Percentiles rank a stretch among this genome's conserved stretches.
Evolutionary conservation across 1,139 yeast genomes (phyloP).

Genomic region (Hansenula sp.): DNA sequence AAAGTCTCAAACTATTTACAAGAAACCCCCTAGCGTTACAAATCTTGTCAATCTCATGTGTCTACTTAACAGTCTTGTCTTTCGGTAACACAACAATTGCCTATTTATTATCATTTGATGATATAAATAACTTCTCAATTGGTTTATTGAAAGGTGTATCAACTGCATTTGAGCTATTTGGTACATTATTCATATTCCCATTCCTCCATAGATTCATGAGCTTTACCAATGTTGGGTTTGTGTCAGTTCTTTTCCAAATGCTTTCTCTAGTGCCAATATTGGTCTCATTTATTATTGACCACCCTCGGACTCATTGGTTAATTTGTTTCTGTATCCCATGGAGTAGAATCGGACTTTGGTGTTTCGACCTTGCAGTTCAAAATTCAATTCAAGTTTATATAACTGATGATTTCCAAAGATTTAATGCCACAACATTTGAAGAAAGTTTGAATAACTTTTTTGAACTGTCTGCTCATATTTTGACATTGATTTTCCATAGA

Average conservation of each 20-base stretch:
- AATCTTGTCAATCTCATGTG: conserved; percentile 31
- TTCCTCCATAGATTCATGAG: conserved; percentile 20
- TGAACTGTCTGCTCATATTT: conserved; percentile 24
- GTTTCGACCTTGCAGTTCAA: conserved; percentile 32
- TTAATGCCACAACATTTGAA: conserved; percentile 30
- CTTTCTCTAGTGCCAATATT: conserved; percentile 14
- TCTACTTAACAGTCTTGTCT: conserved; percentile 31
- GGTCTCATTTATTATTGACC: conserved; percentile 8
- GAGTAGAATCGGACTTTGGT: conserved; percentile 36
- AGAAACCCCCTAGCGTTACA: conserved; percentile 47
- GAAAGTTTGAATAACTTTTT: conserved; percentile 31
- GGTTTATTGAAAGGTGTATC: conserved; percentile 27
- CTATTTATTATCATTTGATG: conserved; percentile 24
- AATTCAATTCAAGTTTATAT: conserved; percentile 28
- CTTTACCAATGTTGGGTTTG: conserved; percentile 26
- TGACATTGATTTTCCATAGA: conserved; percentile 28
- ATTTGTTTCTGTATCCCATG: conserved; percentile 26
- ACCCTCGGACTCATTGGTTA: conserved; percentile 13
- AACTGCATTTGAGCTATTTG: conserved; percentile 24
- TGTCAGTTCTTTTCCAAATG: conserved; percentile 24
- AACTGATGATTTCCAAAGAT: conserved; percentile 24
- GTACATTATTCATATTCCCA: conserved; percentile 28
- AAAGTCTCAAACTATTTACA: conserved; percentile 34
- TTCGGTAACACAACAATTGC: conserved; percentile 32
- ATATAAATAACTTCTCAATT: conserved; percentile 24